Evolutionary conservation across 1,139 yeast genomes (phyloP), one percentile per base, ranked within the genome.

Genomic region (Pichia sp.): DNA sequence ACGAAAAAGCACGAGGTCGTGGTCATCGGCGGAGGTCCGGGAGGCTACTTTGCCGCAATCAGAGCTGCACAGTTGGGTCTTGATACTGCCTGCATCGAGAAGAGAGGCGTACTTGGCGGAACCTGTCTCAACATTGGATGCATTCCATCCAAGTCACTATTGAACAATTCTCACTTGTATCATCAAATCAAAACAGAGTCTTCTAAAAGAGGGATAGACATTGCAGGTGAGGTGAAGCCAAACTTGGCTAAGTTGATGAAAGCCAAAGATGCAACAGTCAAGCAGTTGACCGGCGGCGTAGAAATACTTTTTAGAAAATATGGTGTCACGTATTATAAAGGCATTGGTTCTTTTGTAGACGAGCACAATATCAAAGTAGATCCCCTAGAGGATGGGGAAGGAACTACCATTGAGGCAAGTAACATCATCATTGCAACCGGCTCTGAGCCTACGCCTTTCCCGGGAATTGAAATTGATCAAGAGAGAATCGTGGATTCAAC

Each of bases 21-120:
- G 53, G 89, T 95, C 62, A 87, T 95, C 67, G 99, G 99, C 62
- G 99, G 97, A 65, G 99, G 99, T 55, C 99, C 99, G 60, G 99
- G 98, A 71, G 99, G 99, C 58, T 87, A 87, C 68, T 95, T 95
- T 62, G 98, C 98, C 53, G 99, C 99, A 66, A 95, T 95, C 70
- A 91, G 89, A 73, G 97, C 97, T 55, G 99, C 99, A 49, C 99
- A 95, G 75, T 78, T 90, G 57, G 98, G 98, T 41, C 78, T 79
- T 63, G 85, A 90, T 71, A 89, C 97, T 53, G 99, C 97, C 42
- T 93, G 99, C 80, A 77, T 95, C 60, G 99, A 95, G 72, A 90
- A 89, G 76, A 85, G 99, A 73, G 99, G 99, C 44, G 72, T 83
- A 37, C 82, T 95, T 60, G 99, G 99, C 59, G 99, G 99, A 66